Evolutionary conservation across 2,329 filamentous ascomycete species (phyloP).

Genomic region (Cytospora paraplurivora): DNA sequence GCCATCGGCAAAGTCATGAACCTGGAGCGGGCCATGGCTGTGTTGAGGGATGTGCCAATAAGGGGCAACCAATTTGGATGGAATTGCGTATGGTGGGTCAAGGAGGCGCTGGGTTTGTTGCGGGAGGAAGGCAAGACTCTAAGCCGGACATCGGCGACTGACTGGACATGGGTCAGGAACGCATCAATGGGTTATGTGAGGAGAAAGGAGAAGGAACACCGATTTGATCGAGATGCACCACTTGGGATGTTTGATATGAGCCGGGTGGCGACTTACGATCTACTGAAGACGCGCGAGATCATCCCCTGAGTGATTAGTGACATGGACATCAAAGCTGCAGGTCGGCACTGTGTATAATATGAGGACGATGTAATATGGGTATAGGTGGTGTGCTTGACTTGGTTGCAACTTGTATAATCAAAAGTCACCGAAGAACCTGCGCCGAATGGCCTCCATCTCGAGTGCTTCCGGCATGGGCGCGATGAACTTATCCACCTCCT

Average conservation of each 20-base stretch:
- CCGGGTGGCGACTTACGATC: conserved; percentile 9
- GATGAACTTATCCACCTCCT: conserved; percentile 18
- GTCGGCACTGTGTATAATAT: neutral
- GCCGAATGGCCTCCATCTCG: conserved; percentile 7
- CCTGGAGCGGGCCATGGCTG: neutral
- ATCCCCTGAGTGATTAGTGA: conserved; percentile 3
- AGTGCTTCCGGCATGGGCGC: neutral
- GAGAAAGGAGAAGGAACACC: conserved; percentile 12
- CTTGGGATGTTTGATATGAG: conserved; percentile 11
- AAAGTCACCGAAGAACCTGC: conserved; percentile 15
- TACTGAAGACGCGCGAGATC: neutral
- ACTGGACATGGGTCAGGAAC: neutral
- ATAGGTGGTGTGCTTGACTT: neutral
- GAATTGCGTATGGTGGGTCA: conserved; percentile 17
- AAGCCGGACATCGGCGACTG: neutral
- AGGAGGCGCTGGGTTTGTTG: conserved; percentile 6
- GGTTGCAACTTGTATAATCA: neutral
- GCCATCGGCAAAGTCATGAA: conserved; percentile 1
- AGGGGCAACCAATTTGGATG: conserved; percentile 1
- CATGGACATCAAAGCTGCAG: neutral
- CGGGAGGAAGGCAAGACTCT: neutral
- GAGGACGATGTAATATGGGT: neutral
- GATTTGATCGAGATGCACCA: conserved; percentile 9
- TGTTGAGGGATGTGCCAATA: conserved; percentile 4
- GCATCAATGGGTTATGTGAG: conserved; percentile 1